A percentile compares a stretch with the other conserved stretches of the same genome.
phyloP scores from a whole-genome alignment of 2,329 filamentous ascomycete genomes.

The Nigrospora sphaerica region DNA sequence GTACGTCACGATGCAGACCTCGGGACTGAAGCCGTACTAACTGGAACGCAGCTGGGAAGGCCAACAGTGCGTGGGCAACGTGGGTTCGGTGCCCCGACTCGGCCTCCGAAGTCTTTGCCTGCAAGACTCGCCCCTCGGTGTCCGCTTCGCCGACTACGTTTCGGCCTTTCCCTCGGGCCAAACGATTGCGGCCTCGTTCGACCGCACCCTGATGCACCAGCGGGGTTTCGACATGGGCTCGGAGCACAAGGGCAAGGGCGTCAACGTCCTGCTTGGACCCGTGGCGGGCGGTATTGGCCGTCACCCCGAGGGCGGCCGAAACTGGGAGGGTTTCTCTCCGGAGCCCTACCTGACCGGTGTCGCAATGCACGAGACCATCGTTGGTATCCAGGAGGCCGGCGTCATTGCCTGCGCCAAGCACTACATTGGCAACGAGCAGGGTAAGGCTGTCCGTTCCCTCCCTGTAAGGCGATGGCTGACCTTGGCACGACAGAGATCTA shows the following conservation, averaged over 20 bases:
- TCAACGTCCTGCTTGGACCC: constrained; percentile 67
- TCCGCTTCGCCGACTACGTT: constrained; percentile 71
- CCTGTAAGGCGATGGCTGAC: constrained; percentile 7
- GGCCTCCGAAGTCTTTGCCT: constrained; percentile 71
- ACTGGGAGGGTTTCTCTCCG: constrained; percentile 66
- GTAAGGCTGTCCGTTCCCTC: constrained; percentile 12
- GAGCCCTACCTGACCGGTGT: constrained; percentile 71
- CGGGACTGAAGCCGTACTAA: neutral
- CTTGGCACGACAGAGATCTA: constrained; percentile 52
- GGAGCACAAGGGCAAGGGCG: constrained; percentile 66
- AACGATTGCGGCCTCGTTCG: constrained; percentile 78
- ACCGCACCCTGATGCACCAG: constrained; percentile 62
- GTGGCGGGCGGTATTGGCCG: constrained; percentile 68
- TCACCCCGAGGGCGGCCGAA: constrained; percentile 58
- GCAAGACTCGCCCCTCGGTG: constrained; percentile 78
- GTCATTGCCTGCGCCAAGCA: constrained; percentile 75
- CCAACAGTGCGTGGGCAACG: constrained; percentile 72
- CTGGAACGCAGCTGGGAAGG: constrained; percentile 47
- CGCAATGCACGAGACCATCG: constrained; percentile 65
- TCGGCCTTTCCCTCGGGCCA: constrained; percentile 76
- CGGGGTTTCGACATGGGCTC: constrained; percentile 66
- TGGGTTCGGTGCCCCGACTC: constrained; percentile 61
- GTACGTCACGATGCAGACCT: constrained; percentile 35
- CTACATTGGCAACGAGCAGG: constrained; percentile 62
- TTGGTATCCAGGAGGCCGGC: constrained; percentile 73